A percentile compares a stretch with the other conserved stretches of the same genome.
Evolutionary conservation across 164 flowering plant genomes (phyloP).

Genomic region (Pachysandra terminalis): DNA sequence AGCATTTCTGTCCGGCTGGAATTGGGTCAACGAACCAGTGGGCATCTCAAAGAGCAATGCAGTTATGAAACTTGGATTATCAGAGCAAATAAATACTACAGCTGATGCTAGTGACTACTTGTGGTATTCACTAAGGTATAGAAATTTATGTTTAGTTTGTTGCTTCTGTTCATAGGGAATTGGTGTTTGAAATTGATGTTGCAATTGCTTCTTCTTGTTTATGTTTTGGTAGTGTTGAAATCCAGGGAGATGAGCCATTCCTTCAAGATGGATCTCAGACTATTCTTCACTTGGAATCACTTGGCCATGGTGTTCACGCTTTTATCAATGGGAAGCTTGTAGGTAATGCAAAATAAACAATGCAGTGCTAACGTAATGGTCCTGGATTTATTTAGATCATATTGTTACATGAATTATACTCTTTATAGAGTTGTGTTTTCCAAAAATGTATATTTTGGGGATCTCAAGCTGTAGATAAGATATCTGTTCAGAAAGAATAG

Average conservation of each 20-base stretch:
- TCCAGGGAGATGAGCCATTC: constrained; percentile 49
- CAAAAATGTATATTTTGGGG: no score
- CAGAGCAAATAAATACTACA: constrained; percentile 93
- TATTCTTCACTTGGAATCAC: constrained; percentile 76
- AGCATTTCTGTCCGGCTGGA: constrained; percentile 59
- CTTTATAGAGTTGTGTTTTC: no score
- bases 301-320: constrained; percentile 83
- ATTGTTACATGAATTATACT: no score
- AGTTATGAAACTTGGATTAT: constrained; percentile 51
- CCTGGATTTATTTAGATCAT: not conserved
- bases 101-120: constrained; percentile 95
- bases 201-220: not conserved
- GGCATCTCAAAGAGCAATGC: constrained; percentile 71
- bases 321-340: constrained; percentile 75
- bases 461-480: no score
- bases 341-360: constrained; percentile 42
- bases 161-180: not conserved
- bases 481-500: no score
- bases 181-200: not conserved
- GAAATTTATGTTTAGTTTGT: not conserved
- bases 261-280: constrained; percentile 66
- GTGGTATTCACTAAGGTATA: constrained; percentile 95
- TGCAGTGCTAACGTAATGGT: not conserved
- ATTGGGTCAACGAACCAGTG: constrained; percentile 76
- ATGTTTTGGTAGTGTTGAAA: constrained; percentile 48